Evolutionary conservation across 31 red algal species (phyloP).

Genomic region (Porphyra umbilicalis): DNA sequence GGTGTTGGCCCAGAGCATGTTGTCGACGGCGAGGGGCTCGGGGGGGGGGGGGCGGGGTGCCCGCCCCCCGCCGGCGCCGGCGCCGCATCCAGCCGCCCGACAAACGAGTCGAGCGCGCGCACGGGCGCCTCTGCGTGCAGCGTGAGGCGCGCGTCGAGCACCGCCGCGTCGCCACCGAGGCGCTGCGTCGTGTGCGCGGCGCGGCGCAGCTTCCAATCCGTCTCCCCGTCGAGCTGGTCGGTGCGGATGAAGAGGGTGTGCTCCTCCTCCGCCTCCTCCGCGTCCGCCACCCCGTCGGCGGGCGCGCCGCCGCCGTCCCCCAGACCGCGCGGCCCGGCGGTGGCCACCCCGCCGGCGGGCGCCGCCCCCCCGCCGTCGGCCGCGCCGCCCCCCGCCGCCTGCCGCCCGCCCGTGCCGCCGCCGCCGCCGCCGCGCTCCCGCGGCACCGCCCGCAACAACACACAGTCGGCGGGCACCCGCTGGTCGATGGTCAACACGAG

Average conservation of each 20-base stretch:
- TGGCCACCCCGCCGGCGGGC: neutral
- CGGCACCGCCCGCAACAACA: constrained; percentile 57
- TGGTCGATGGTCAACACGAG: constrained; percentile 73
- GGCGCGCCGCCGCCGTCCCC: neutral
- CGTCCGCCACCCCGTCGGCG: constrained; percentile 2
- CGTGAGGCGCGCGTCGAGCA: constrained; percentile 25
- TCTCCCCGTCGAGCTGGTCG: constrained; percentile 96
- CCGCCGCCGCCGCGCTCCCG: constrained; percentile 1
- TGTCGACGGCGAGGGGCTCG: constrained; percentile 80
- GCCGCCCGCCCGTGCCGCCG: neutral
- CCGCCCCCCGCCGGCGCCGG: constrained; percentile 10
- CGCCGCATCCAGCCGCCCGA: constrained; percentile 58
- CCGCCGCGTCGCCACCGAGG: constrained; percentile 43
- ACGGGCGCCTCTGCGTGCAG: constrained; percentile 79
- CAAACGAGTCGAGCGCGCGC: constrained; percentile 90
- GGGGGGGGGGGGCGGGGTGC: neutral
- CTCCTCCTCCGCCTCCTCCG: constrained; percentile 19
- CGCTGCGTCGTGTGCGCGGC: constrained; percentile 68
- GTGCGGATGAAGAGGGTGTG: constrained; percentile 87
- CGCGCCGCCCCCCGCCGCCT: neutral
- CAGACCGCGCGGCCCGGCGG: neutral
- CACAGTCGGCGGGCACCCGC: constrained; percentile 93
- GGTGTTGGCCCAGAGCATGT: constrained; percentile 93
- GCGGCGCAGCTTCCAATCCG: constrained; percentile 95
- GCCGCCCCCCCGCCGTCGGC: neutral